These are phyloP conservation scores for Phytophthora sansomeana DNA, from an alignment of 352 stramenopile genomes.

Conservation along the genomic window DNA sequence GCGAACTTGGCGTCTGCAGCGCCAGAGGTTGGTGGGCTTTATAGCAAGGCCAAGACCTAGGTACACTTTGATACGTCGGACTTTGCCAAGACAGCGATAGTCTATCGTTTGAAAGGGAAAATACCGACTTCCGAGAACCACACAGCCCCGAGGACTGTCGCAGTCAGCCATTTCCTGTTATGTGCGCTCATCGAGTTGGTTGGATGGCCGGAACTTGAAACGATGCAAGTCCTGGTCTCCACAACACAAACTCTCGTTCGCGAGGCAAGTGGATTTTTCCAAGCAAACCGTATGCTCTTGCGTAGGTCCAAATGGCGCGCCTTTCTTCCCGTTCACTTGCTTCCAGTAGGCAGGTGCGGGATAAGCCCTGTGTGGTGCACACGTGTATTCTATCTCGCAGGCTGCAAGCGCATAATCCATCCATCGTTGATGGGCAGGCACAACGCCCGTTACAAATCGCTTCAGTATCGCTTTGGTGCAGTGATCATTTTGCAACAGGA, in stretches of 20 bases:
- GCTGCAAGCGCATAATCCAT: neutral
- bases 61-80: neutral
- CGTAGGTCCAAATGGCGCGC: conserved; percentile 5
- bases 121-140: neutral
- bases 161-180: conserved; percentile 12
- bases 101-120: neutral
- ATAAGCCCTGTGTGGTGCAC: conserved; percentile 20
- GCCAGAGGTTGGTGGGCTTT: conserved; percentile 11
- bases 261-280: conserved; percentile 34
- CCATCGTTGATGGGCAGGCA: conserved; percentile 31
- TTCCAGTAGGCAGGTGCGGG: neutral
- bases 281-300: conserved; percentile 5
- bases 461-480: conserved; percentile 24
- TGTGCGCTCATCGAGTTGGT: conserved; percentile 4
- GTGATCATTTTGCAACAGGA: conserved; percentile 28
- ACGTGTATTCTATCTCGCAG: neutral
- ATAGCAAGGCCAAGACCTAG: neutral
- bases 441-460: conserved; percentile 28
- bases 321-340: conserved; percentile 22
- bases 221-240: conserved; percentile 7
- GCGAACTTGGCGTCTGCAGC: conserved; percentile 20
- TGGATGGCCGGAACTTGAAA: conserved; percentile 15
- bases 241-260: conserved; percentile 21
- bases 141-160: conserved; percentile 5
- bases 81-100: neutral